phyloP scores from a whole-genome alignment of 2,329 filamentous ascomycete genomes.

The Furcasterigmium furcatum region DNA sequence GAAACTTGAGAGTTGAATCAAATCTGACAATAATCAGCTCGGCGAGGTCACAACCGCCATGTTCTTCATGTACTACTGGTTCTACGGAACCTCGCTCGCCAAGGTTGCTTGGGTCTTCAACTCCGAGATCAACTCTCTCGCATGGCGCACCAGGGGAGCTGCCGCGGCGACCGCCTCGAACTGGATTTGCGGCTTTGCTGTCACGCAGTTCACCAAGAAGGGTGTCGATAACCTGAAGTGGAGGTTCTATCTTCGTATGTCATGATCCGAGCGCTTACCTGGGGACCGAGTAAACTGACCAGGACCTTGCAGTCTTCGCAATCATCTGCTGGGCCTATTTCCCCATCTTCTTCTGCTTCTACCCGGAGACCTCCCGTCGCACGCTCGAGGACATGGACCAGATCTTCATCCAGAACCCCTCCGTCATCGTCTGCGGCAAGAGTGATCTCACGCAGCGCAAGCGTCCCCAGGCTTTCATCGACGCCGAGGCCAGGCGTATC shows the following conservation, averaged over 20 bases:
- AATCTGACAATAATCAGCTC: too few species aligned
- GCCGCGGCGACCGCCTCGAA: conserved; percentile 41
- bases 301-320: conserved; percentile 19
- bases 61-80: conserved; percentile 38
- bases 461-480: conserved; percentile 28
- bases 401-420: conserved; percentile 28
- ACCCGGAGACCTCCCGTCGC: conserved; percentile 43
- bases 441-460: conserved; percentile 27
- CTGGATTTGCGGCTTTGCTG: conserved; percentile 38
- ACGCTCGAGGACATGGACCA: conserved; percentile 47
- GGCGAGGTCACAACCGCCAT: conserved; percentile 36
- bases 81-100: conserved; percentile 34
- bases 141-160: conserved; percentile 36
- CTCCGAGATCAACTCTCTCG: conserved; percentile 37
- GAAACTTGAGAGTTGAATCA: neutral
- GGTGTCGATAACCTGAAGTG: conserved; percentile 35
- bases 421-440: conserved; percentile 27
- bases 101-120: conserved; percentile 38
- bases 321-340: conserved; percentile 29
- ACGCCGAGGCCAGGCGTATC: conserved; percentile 27
- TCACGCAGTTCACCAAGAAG: conserved; percentile 40
- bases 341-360: conserved; percentile 42
- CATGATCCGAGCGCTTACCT: neutral
- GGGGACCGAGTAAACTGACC: neutral
- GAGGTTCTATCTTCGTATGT: conserved; percentile 38